A percentile compares a stretch with the other conserved stretches of the same genome.
Conservation (phyloP, 805 yeast species). For the Hanseniaspora lindneri region DNA sequence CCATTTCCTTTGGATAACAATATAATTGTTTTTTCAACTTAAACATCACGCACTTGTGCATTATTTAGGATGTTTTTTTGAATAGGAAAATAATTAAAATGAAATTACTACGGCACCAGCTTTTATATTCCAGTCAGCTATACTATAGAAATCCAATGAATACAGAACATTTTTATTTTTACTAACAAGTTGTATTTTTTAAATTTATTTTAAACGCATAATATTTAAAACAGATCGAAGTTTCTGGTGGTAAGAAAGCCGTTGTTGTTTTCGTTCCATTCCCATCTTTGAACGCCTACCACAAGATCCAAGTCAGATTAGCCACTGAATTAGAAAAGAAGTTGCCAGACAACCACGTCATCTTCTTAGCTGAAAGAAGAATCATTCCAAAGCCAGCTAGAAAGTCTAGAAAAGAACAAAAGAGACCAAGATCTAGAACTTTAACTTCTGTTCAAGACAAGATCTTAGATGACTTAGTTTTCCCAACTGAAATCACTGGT, state of each 20-base stretch:
- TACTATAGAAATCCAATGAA: too few species aligned
- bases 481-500: slow-evolving; percentile 98
- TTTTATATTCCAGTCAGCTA: too few species aligned
- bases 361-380: slow-evolving; percentile 98
- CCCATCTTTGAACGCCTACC: slow-evolving; percentile 84
- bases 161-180: too few species aligned
- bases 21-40: too few species aligned
- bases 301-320: slow-evolving; percentile 92
- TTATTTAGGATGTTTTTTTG: too few species aligned
- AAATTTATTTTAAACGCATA: background rate
- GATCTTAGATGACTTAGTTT: slow-evolving; percentile 95
- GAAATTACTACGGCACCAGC: too few species aligned
- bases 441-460: slow-evolving; percentile 97
- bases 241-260: slow-evolving; percentile 96
- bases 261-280: slow-evolving; percentile 96
- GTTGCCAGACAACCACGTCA: slow-evolving; percentile 99
- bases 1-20: too few species aligned
- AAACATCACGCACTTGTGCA: too few species aligned
- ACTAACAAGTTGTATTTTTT: slow-evolving; percentile 16
- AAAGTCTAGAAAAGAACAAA: slow-evolving; percentile 83
- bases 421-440: slow-evolving; percentile 99
- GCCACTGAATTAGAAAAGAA: slow-evolving; percentile 99
- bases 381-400: slow-evolving; percentile 98
- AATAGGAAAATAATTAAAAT: too few species aligned
- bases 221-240: slow-evolving; percentile 51